A percentile compares a stretch with the other conserved stretches of the same genome.
These are phyloP conservation scores for Acacia concinna DNA, from an alignment of 331 rosid genomes.

Conservation along the genomic window DNA sequence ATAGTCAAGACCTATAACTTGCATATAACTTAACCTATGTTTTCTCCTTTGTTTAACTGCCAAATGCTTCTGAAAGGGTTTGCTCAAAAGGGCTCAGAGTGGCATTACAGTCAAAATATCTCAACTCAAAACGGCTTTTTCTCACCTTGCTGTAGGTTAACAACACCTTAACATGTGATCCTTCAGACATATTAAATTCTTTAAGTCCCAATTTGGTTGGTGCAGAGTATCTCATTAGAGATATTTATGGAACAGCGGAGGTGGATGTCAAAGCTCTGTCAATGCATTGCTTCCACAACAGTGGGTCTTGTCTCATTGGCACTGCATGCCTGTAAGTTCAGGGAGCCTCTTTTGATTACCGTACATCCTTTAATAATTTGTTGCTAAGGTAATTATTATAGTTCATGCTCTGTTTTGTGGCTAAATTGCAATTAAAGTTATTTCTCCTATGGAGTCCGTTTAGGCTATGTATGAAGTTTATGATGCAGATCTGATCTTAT, in stretches of 20 bases:
- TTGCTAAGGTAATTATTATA: not conserved
- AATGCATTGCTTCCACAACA: constrained; percentile 41
- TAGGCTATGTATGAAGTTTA: not conserved
- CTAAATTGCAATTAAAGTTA: constrained; percentile 16
- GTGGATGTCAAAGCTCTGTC: constrained; percentile 34
- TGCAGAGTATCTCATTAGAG: constrained; percentile 47
- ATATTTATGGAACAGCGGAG: constrained; percentile 63
- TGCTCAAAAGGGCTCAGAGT: not conserved
- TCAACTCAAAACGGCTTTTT: constrained; percentile 11
- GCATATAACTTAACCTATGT: not conserved
- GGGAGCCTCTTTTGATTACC: constrained; percentile 16
- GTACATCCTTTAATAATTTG: constrained; percentile 1
- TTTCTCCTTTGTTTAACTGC: constrained; percentile 3
- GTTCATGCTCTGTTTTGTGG: constrained; percentile 25
- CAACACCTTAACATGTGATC: constrained; percentile 46
- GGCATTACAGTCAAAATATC: not conserved
- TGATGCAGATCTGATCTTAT: constrained; percentile 7
- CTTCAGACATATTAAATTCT: constrained; percentile 66
- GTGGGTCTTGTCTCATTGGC: constrained; percentile 40
- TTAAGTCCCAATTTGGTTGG: constrained; percentile 53
- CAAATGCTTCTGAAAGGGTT: constrained; percentile 1
- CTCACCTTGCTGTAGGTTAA: constrained; percentile 7
- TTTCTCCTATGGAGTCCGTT: constrained; percentile 10
- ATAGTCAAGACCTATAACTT: not conserved
- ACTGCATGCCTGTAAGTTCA: constrained; percentile 70